Evolutionary conservation across 2,329 filamentous ascomycete genomes (phyloP).

Genomic region (Elsinoe ampelina): DNA sequence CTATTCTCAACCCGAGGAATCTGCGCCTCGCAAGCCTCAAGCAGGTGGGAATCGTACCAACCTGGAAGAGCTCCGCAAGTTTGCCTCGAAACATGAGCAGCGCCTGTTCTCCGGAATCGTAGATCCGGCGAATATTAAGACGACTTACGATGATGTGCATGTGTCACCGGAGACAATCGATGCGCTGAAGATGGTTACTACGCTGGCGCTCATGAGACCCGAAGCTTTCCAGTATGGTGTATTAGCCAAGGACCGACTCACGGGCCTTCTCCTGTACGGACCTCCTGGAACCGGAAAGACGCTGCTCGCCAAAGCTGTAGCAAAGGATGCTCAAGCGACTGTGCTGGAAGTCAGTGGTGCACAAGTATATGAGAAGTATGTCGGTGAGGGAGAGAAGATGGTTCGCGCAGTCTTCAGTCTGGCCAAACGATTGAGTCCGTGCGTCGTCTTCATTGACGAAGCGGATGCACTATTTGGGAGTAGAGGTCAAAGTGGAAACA

Average conservation of each 20-base stretch:
- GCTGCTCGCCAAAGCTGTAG: constrained; percentile 58
- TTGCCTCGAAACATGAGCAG: constrained; percentile 69
- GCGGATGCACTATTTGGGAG: constrained; percentile 85
- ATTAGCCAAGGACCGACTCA: constrained; percentile 80
- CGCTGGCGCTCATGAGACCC: constrained; percentile 73
- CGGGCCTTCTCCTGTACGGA: constrained; percentile 91
- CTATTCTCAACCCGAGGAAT: not conserved
- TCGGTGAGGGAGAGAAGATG: constrained; percentile 94
- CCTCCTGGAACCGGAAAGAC: constrained; percentile 86
- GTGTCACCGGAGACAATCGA: constrained; percentile 74
- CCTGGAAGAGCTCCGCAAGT: constrained; percentile 44
- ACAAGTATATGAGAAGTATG: constrained; percentile 91
- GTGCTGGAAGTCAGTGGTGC: constrained; percentile 80
- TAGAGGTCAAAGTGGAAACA: constrained; percentile 55
- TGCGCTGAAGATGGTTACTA: constrained; percentile 79
- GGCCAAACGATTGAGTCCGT: constrained; percentile 82
- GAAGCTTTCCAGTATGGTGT: constrained; percentile 97
- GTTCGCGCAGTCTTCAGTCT: constrained; percentile 84
- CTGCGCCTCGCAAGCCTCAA: not conserved
- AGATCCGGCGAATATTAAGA: constrained; percentile 70
- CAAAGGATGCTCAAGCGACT: constrained; percentile 56
- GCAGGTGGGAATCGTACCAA: constrained; percentile 14
- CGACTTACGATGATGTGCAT: constrained; percentile 81
- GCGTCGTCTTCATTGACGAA: constrained; percentile 94
- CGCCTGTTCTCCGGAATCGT: constrained; percentile 73